Evolutionary conservation across 176 grass and related monocot species (phyloP), one percentile per base, ranked within the genome.

Genomic region (Musa acuminata): DNA sequence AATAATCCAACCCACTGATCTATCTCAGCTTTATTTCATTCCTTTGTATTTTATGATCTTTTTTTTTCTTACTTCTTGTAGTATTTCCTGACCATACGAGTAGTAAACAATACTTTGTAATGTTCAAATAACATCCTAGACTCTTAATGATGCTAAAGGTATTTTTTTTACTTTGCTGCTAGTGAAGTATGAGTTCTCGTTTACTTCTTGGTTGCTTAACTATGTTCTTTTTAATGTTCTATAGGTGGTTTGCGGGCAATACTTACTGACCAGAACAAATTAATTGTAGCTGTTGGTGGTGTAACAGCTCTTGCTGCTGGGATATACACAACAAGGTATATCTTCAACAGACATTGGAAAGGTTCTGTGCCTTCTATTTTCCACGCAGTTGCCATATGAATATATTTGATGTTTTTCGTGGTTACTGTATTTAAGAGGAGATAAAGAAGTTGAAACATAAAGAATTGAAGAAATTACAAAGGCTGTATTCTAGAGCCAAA

Each of bases 211-310:
- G 53, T 67, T 69, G 16, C 10, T 22, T 78, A 16, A 43, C 35
- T 22, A 14, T 49, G 17, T 22, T 23, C 4, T 65, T 53, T 49
- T 3, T 35, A 51, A 52, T 64, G 48, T 17, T 73, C 51, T 84
- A 71, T 80, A 98, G 95, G 82, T 84, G 95, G 95, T 80, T 60
- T 98, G 55, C 86, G 78, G 19, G 83, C 86, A 54, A 91, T 98
- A 85, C 88, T 98, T 67, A 98, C 95, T 80, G 90, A 98, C 77
- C 95, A 98, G 77, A 87, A 93, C 79, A 98, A 93, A 84, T 85
- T 98, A 83, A 82, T 78, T 20, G 88, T 94, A 78, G 88, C 86
- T 67, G 95, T 98, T 72, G 90, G 82, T 51, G 95, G 95, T 79
- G 25, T 78, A 75, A 98, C 90, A 49, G 95, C 86, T 82, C 86